Base-by-base conservation (phyloP, 192 early-diverging fungal species). In the Linnemannia elongata region DNA sequence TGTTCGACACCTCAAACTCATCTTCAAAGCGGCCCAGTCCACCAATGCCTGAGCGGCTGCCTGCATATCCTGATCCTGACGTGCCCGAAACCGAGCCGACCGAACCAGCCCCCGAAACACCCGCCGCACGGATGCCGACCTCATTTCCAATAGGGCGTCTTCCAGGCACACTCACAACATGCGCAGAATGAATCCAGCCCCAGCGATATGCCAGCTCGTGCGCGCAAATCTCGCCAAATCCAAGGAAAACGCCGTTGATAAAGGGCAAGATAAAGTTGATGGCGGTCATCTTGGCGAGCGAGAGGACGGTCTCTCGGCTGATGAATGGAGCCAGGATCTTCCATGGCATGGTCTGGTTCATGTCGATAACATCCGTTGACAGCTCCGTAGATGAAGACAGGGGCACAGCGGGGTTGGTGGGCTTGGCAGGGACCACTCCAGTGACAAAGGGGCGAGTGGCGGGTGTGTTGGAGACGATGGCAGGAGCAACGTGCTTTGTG, bases 191-290 rank as follows among this genome's bases (percentile, higher is more conserved):
- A 4, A 76, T 87, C 95, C 95, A 96, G 10, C 95, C 95, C 91
- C 92, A 94, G 33, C 92, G 90, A 80, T 92, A 95, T 42, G 94
- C 90, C 36, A 94, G 75, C 82, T 96, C 95, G 86, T 96, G 95
- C 71, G 95, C 95, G 80, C 94, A 93, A 52, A 96, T 96, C 88
- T 96, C 95, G 70, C 95, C 95, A 89, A 96, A 93, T 6, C 95
- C 95, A n/a, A 92, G 74, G 88, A 93, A 92, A 33, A 93, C 88
- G 60, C 92, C 92, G 77, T 91, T 91, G 78, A 93, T 83, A 71
- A 93, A 93, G 12, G 92, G 92, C 8, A 93, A 76, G 24, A 93
- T 10, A 79, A 93, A 91, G 75, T 93, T 91, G 75, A 92, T 89
- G 27, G 91, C 89, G 1, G 91, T 89, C 2, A 89, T 89, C 73